Conservation (phyloP, 2,329 filamentous ascomycete genomes). For the Raffaelea arxii region DNA sequence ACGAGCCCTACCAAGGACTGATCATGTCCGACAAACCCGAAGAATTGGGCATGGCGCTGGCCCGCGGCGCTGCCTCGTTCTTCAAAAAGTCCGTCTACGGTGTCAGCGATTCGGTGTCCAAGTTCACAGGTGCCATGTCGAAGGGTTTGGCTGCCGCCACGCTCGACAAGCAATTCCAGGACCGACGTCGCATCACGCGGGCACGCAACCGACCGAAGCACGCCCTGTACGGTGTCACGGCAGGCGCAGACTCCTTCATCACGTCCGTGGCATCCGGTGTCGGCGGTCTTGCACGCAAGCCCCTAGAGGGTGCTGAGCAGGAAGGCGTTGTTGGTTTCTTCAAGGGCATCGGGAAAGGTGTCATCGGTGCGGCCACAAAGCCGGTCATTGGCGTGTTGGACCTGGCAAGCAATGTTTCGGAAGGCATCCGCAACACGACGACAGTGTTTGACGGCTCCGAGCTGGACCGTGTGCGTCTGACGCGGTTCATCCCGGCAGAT, state of each 20-base stretch:
- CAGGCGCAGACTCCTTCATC: constrained; percentile 89
- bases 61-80: constrained; percentile 92
- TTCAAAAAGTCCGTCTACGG: constrained; percentile 98
- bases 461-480: constrained; percentile 86
- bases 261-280: constrained; percentile 89
- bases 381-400: constrained; percentile 95
- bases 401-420: constrained; percentile 90
- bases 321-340: constrained; percentile 92
- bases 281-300: constrained; percentile 84
- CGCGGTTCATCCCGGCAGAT: constrained; percentile 84
- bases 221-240: constrained; percentile 89
- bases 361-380: constrained; percentile 91
- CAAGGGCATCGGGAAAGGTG: constrained; percentile 93
- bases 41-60: constrained; percentile 88
- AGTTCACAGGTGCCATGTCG: constrained; percentile 93
- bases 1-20: constrained; percentile 93
- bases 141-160: constrained; percentile 94
- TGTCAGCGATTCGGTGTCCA: constrained; percentile 93
- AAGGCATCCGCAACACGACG: constrained; percentile 96
- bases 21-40: constrained; percentile 94
- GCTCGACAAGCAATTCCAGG: constrained; percentile 97
- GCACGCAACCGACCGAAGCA: constrained; percentile 94
- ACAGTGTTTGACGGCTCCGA: constrained; percentile 95
- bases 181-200: constrained; percentile 85
- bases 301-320: constrained; percentile 89